Percentiles rank a stretch among this genome's conserved stretches.
Evolutionary conservation across 805 yeast species (phyloP).

Genomic region (Priceomyces medius): DNA sequence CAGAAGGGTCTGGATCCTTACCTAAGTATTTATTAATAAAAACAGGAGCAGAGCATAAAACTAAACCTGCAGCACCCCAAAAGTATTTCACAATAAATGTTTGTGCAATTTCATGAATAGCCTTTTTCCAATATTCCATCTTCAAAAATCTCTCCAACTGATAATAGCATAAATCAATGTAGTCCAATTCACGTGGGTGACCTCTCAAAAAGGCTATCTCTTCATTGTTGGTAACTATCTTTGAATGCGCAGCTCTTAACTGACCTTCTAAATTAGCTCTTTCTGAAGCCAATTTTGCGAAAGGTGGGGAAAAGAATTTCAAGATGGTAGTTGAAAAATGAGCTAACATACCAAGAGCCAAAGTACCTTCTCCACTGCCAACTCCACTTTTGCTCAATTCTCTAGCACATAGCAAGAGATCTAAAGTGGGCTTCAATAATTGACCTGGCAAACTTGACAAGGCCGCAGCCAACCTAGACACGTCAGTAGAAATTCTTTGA

Average conservation of each 20-base stretch:
- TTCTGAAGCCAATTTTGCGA: slow-evolving; percentile 73
- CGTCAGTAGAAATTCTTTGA: slow-evolving; percentile 79
- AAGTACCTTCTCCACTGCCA: slow-evolving; percentile 73
- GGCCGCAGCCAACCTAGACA: slow-evolving; percentile 68
- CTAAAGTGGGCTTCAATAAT: slow-evolving; percentile 77
- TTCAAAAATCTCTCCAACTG: slow-evolving; percentile 75
- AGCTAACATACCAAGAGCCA: slow-evolving; percentile 75
- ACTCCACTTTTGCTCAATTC: slow-evolving; percentile 67
- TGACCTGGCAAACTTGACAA: slow-evolving; percentile 78
- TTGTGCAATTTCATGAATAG: slow-evolving; percentile 80
- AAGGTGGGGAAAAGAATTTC: slow-evolving; percentile 82
- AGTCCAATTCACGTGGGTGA: slow-evolving; percentile 72
- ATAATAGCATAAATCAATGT: slow-evolving; percentile 77
- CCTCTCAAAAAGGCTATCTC: slow-evolving; percentile 87
- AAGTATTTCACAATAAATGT: slow-evolving; percentile 86
- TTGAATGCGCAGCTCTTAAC: slow-evolving; percentile 78
- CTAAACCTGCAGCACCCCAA: slow-evolving; percentile 94
- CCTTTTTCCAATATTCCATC: slow-evolving; percentile 71
- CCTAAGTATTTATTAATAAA: slow-evolving; percentile 61
- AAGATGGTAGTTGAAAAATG: slow-evolving; percentile 75
- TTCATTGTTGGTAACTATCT: slow-evolving; percentile 74
- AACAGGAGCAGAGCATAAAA: slow-evolving; percentile 84
- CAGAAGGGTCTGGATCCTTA: slow-evolving; percentile 39
- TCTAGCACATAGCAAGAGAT: slow-evolving; percentile 75
- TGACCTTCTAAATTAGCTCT: slow-evolving; percentile 82